Evolutionary conservation across 495 filamentous ascomycete genomes (phyloP), one percentile per base, ranked within the genome.

Genomic region (Talaromyces thailandensis): DNA sequence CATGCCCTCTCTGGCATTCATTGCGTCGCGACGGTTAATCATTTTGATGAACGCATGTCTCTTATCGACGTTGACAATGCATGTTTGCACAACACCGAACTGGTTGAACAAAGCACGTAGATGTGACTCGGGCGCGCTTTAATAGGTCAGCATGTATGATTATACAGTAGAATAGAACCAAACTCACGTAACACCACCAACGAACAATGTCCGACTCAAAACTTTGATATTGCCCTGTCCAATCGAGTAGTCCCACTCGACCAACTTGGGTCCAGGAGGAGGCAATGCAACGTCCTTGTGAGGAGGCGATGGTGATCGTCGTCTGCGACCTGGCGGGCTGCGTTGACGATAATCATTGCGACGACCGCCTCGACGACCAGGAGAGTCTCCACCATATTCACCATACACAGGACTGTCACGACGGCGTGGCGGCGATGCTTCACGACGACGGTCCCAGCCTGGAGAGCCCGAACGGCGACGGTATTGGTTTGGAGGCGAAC

Each of bases 11-110:
- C 94, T 91, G 56, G 94, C 94, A 57, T 70, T 73, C 28, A 96
- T 81, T 11, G 94, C 93, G 70, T 97, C 92, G 29, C 82, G 78
- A 25, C 95, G 92, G 60, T 82, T 90, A 62, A 92, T 82, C 94
- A 99, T 98, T 74, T 99, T 99, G 64, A 99, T 93, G 68, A 99
- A 99, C 12, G 94, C 94, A 75, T 98, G 95, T 24, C 94, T 89
- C 75, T 96, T 98, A 66, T 98, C 95, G 63, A 88, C 87, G 75
- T 98, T 96, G 68, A 97, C 93, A 64, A 99, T 99, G 73, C 92
- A 96, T 11, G 92, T 96, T 69, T 99, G 94, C 1, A 99, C 95
- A 52, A 85, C 73, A 53, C 94, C 94, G 69, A 85, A 96, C 24
- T 83, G 84, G 66, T 77, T 75, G 68, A 99, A 97, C 28, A 92